A percentile compares a stretch with the other conserved stretches of the same genome.
phyloP scores from a whole-genome alignment of 2,329 filamentous ascomycete genomes.

The Colletotrichum sp. region DNA sequence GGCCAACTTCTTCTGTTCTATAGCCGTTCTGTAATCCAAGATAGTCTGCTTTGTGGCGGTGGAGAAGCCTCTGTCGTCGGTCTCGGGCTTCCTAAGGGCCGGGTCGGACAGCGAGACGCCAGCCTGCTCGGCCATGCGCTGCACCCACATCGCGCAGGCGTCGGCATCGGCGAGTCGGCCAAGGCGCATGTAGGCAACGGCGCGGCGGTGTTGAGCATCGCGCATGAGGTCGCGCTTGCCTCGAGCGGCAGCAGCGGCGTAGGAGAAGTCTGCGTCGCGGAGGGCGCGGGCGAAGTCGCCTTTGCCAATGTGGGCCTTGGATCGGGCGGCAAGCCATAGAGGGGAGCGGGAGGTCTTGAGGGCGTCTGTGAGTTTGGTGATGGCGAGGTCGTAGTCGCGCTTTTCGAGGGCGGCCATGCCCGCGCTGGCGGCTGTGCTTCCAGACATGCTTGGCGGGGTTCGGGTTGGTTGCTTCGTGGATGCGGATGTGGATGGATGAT shows the following conservation, averaged over 20 bases:
- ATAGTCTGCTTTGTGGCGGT: constrained; percentile 38
- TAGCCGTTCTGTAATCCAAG: constrained; percentile 33
- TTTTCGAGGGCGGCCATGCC: constrained; percentile 71
- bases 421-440: constrained; percentile 53
- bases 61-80: constrained; percentile 55
- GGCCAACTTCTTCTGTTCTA: constrained; percentile 25
- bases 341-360: constrained; percentile 71
- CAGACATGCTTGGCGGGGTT: constrained; percentile 48
- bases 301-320: constrained; percentile 76
- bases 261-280: constrained; percentile 71
- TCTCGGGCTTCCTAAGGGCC: constrained; percentile 35
- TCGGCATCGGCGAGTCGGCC: constrained; percentile 77
- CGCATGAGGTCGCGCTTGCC: constrained; percentile 78
- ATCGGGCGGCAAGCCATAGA: constrained; percentile 81
- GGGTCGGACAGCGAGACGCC: constrained; percentile 39
- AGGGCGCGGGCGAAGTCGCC: constrained; percentile 68
- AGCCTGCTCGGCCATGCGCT: constrained; percentile 39
- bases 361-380: constrained; percentile 71
- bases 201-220: constrained; percentile 82
- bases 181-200: constrained; percentile 73
- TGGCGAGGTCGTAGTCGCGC: constrained; percentile 70
- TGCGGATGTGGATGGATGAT: not conserved
- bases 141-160: constrained; percentile 68
- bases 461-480: not conserved
- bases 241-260: constrained; percentile 67